Base-by-base conservation (phyloP, 2,329 filamentous ascomycete species). In the Stagonosporopsis tanaceti region DNA sequence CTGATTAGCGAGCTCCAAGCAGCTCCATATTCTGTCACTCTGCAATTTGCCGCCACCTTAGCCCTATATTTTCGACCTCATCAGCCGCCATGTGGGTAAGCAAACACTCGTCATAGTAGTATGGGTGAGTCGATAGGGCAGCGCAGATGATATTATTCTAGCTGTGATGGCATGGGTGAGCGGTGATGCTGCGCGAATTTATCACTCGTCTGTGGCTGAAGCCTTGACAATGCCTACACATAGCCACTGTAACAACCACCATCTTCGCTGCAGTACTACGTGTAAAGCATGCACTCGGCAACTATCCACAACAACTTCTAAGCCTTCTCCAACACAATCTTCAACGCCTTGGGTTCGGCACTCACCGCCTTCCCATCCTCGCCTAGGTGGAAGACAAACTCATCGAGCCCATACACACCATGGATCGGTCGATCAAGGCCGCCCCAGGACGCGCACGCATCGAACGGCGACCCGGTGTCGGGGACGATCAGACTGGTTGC, bases 391-490 rank as follows among this genome's bases (percentile, higher is more conserved):
- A 59, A 61, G 0, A 59, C 55, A 34, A 44, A 61, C 6, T 61
- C 46, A 40, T 63, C 61, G 1, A 63, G 0, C 4, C 58, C 50
- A 32, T 59, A 59, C 5, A 59, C 24, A 7, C 58, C 61, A 32
- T 59, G 52, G 6, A n/a, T 57, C 1, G 58, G 58, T 1, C 58
- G 51, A 47, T 63, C 55, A 1, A 61, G 17, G 3, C 6, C 61
- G 37, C 45, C 24, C 58, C 61, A 63, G 1, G 57, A 60, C 27
- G 58, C 52, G n/a, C 61, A 63, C 2, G 61, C 55, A 37, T 57
- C 58, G 22, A 61, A 57, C 1, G 58, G 44, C 14, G 53, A 56
- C 3, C 58, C 58, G 1, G 52, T 46, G 4, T 57, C 55, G 1
- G 48, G 47, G 1, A 50, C 2, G 5, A 50, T 45, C 3, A 58